Conservation (phyloP, 2,329 filamentous ascomycete genomes). For the Aspergillus fischeri region DNA sequence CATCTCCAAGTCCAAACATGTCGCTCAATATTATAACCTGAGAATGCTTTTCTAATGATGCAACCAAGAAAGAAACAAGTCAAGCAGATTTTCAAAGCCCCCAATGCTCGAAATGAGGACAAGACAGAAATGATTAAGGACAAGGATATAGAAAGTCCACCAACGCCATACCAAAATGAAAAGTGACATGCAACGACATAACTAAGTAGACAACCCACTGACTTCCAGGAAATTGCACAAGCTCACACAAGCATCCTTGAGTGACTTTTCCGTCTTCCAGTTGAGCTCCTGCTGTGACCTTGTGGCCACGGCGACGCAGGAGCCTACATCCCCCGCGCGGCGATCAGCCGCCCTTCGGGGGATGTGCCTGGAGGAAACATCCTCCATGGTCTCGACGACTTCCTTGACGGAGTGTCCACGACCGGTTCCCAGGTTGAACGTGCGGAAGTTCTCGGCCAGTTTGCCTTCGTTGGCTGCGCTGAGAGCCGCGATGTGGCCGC, state of each 20-base stretch:
- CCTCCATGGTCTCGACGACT: constrained; percentile 37
- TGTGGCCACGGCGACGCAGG: constrained; percentile 35
- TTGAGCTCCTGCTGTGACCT: constrained; percentile 52
- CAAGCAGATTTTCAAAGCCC: background rate
- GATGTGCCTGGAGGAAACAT: constrained; percentile 32
- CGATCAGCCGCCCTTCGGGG: constrained; percentile 29
- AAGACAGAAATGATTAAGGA: background rate
- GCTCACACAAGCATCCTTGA: constrained; percentile 35
- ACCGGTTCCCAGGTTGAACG: constrained; percentile 40
- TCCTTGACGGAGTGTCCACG: constrained; percentile 37
- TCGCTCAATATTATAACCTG: background rate
- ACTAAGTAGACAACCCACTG: constrained; percentile 21
- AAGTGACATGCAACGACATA: background rate
- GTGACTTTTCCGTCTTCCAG: constrained; percentile 36
- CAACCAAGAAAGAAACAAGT: background rate
- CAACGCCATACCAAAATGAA: background rate
- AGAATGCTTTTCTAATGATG: background rate
- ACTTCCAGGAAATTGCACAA: constrained; percentile 36
- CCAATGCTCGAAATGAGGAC: background rate
- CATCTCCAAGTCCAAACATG: background rate
- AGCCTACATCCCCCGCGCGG: constrained; percentile 37
- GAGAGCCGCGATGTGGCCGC: constrained; percentile 60
- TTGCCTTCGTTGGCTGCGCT: constrained; percentile 31
- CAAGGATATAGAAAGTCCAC: background rate
- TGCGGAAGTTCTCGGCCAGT: constrained; percentile 38